These are phyloP conservation scores for Eucalyptus regnans DNA, from an alignment of 345 rosid species.

Conservation along the genomic window DNA sequence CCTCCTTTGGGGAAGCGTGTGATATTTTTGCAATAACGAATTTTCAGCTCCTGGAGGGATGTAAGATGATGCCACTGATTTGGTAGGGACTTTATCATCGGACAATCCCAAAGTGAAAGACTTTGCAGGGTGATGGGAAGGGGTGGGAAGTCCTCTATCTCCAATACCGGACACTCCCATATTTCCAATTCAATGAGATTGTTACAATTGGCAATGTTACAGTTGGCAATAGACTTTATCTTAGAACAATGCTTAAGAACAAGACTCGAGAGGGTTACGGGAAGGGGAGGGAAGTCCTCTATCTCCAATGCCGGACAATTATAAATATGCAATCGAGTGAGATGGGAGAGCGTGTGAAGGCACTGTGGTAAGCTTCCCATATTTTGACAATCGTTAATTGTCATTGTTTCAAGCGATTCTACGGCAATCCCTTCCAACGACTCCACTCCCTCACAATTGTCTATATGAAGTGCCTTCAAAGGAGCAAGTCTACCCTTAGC, in stretches of 20 bases:
- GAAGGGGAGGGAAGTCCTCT: not conserved
- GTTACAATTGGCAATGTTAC: too few species aligned
- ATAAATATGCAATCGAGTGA: accelerated
- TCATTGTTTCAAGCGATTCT: not conserved
- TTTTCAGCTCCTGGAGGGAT: accelerated
- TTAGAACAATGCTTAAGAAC: accelerated
- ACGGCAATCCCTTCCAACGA: not conserved
- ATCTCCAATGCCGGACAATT: not conserved
- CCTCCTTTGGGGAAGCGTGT: not conserved
- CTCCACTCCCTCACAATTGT: not conserved
- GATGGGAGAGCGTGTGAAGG: not conserved
- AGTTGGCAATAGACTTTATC: too few species aligned
- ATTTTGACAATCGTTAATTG: accelerated
- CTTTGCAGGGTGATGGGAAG: not conserved
- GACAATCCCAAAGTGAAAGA: accelerated
- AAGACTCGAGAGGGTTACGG: not conserved
- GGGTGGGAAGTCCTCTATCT: too few species aligned
- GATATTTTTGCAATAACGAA: accelerated
- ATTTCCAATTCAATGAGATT: too few species aligned
- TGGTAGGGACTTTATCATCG: not conserved
- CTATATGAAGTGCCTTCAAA: accelerated
- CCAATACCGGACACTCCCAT: too few species aligned
- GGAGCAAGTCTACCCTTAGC: not conserved
- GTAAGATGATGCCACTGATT: not conserved
- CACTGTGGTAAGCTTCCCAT: not conserved